A percentile compares a stretch with the other conserved stretches of the same genome.
phyloP scores from a whole-genome alignment of 2,329 filamentous ascomycete species.

The Ceratocystis diversiconidia region DNA sequence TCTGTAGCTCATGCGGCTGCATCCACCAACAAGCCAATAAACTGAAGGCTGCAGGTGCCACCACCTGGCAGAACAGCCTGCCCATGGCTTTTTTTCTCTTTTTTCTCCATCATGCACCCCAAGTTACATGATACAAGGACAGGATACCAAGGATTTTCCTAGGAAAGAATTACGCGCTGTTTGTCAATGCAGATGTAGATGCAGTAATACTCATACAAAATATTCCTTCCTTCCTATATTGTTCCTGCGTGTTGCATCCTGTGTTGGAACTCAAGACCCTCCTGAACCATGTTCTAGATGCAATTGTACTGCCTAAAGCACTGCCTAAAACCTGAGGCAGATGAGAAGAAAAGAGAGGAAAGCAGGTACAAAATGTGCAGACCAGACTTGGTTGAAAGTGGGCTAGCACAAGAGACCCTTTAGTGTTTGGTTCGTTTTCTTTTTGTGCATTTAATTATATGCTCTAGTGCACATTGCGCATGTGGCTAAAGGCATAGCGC shows the following conservation, averaged over 20 bases:
- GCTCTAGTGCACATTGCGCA: too few species aligned
- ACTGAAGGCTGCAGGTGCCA: not conserved
- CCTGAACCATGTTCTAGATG: not conserved
- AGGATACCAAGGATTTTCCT: not conserved
- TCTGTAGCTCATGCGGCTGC: too few species aligned
- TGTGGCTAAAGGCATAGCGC: too few species aligned
- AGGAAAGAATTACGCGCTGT: not conserved
- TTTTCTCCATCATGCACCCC: not conserved
- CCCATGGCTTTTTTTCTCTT: not conserved
- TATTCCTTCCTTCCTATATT: not conserved
- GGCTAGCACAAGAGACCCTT: too few species aligned
- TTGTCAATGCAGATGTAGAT: not conserved
- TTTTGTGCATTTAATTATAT: not conserved
- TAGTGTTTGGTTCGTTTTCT: not conserved
- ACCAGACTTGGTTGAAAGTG: too few species aligned
- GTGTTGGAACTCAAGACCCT: not conserved
- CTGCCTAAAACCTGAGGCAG: not conserved
- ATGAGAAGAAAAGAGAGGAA: not conserved
- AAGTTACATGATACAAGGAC: not conserved
- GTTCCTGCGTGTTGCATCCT: not conserved
- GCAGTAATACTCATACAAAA: not conserved
- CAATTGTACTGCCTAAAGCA: too few species aligned
- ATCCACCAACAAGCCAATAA: too few species aligned
- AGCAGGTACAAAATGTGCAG: too few species aligned
- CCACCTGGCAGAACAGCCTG: not conserved